Percentiles rank a stretch among this genome's conserved stretches.
Evolutionary conservation across 208 protist species (phyloP).

Genomic region (Herpetomonas samuelpessoai): DNA sequence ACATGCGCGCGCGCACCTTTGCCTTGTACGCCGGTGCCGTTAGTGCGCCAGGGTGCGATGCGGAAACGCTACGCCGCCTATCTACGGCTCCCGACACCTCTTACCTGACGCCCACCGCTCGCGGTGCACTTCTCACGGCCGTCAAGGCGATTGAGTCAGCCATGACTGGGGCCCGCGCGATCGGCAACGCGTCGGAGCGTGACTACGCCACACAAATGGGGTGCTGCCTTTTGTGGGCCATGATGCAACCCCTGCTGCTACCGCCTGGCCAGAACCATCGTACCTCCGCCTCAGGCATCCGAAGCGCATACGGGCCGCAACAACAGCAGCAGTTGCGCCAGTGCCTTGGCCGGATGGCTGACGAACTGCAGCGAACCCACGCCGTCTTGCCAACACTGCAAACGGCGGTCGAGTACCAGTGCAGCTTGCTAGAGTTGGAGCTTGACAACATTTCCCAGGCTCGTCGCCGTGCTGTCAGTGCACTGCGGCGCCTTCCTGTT

Average conservation of each 20-base stretch:
- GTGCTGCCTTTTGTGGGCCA: slow-evolving; percentile 71
- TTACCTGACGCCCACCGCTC: slow-evolving; percentile 36
- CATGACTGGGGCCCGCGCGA: slow-evolving; percentile 58
- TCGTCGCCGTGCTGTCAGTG: slow-evolving; percentile 6
- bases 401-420: slow-evolving; percentile 11
- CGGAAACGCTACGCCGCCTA: slow-evolving; percentile 3
- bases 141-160: slow-evolving; percentile 47
- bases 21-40: slow-evolving; percentile 27
- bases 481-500: background rate
- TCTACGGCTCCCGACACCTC: slow-evolving; percentile 37
- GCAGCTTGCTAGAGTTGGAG: slow-evolving; percentile 13
- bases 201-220: slow-evolving; percentile 55
- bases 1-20: slow-evolving; percentile 47
- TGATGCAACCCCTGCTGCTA: slow-evolving; percentile 46
- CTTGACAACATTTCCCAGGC: slow-evolving; percentile 15
- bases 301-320: slow-evolving; percentile 14
- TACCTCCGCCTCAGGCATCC: slow-evolving; percentile 12
- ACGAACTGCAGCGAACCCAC: slow-evolving; percentile 1
- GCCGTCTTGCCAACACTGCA: slow-evolving; percentile 30
- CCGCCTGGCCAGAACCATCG: slow-evolving; percentile 10
- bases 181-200: slow-evolving; percentile 63
- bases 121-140: slow-evolving; percentile 22
- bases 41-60: slow-evolving; percentile 5
- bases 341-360: slow-evolving; percentile 26
- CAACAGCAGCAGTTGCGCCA: slow-evolving; percentile 33